Base-by-base conservation (phyloP, 2,329 filamentous ascomycete genomes). In the Penicillium hesseltinei region DNA sequence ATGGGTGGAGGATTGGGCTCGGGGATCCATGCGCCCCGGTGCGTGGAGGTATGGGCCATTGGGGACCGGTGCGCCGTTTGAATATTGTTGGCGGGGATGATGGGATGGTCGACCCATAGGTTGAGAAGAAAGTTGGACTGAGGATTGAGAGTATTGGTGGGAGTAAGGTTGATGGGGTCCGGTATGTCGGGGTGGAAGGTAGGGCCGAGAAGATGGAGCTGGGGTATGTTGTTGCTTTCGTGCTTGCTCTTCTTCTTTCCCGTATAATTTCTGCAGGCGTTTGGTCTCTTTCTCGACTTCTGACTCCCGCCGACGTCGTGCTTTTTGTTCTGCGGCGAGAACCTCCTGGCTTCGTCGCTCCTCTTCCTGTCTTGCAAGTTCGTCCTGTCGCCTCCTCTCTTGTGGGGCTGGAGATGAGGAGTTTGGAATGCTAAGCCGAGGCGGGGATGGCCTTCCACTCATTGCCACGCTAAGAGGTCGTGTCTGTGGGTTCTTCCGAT, bases 201-300 rank as follows among this genome's bases (percentile, higher is more conserved):
- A 49, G 25, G 54, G 65, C 52, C 57, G 57, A 15, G 63, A 29
- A 27, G 61, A 49, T 45, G 58, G 43, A 25, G 42, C 35, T 27
- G 50, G 46, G 6, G 54, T 56, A 43, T 57, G 58, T 8, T 48
- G 57, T 38, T 64, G 64, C 33, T 54, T 61, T 31, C 73, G 70
- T 8, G 58, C 70, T 51, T 67, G 64, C 61, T 75, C 54, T 60
- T 78, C 73, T 66, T 80, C 72, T 56, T 69, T 64, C 45, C 83
- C 84, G 62, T 86, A 88, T 47, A 84, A 67, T 62, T 77, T 80
- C 56, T 81, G 78, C 8, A 97, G 77, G 0, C 91, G 82, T 64
- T 87, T 87, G 0, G 91, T 96, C 74, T 97, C 92, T 43, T 85
- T 84, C 36, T 96, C 86, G 11, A 91, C 80, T 53, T 83, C 82